Conservation (phyloP, 768 basidiomycete species). For the Hygrocybe coccinea region DNA sequence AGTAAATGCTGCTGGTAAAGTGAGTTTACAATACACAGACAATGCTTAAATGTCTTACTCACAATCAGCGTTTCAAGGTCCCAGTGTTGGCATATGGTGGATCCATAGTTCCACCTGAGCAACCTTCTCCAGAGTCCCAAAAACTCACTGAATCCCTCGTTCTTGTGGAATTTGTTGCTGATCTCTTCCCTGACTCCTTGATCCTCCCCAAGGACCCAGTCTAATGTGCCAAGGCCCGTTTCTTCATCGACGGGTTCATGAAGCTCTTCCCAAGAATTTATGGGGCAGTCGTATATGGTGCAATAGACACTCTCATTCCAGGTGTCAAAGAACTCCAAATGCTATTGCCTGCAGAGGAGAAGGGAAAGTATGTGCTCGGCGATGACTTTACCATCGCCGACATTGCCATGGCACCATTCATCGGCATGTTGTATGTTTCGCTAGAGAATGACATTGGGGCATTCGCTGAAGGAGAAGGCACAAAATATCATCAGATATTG, state of each 20-base stretch:
- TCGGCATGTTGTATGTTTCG: conserved; percentile 43
- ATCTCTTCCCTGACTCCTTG: conserved; percentile 44
- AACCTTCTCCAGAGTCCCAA: conserved; percentile 46
- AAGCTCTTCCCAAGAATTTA: conserved; percentile 40
- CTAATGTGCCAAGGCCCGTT: conserved; percentile 51
- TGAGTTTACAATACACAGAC: conserved; percentile 18
- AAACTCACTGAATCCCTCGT: conserved; percentile 56
- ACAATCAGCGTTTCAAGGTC: conserved; percentile 33
- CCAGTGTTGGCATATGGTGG: conserved; percentile 61
- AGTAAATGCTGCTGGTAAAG: conserved; percentile 66
- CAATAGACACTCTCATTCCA: conserved; percentile 39
- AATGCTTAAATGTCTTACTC: not conserved
- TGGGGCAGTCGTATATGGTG: conserved; percentile 36
- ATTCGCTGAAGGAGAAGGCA: conserved; percentile 37
- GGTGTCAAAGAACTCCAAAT: conserved; percentile 44
- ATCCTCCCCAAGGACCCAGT: conserved; percentile 56
- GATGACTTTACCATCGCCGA: conserved; percentile 58
- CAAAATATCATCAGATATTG: conserved; percentile 32
- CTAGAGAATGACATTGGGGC: conserved; percentile 46
- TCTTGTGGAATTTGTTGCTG: conserved; percentile 63
- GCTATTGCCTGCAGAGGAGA: conserved; percentile 45
- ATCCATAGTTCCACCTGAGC: conserved; percentile 47
- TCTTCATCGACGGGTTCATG: conserved; percentile 55
- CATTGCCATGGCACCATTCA: conserved; percentile 41
- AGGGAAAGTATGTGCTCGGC: conserved; percentile 39